Percentiles rank a stretch among this genome's conserved stretches.
Conservation (phyloP, 2,329 filamentous ascomycete species). For the Orbilia blumenaviensis region DNA sequence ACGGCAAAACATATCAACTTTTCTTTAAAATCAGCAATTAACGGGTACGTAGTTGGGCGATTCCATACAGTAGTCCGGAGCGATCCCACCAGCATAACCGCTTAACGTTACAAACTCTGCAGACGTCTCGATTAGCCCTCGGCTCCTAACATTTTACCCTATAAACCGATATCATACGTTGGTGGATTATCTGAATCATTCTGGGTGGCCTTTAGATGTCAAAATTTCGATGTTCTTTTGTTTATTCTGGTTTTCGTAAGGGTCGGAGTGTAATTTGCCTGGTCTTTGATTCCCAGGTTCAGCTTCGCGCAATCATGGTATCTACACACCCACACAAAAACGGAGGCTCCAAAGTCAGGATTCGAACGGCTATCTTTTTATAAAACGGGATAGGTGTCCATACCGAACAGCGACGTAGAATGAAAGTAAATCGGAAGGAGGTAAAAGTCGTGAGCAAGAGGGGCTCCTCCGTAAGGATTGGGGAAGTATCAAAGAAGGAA, state of each 20-base stretch:
- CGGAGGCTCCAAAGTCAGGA: too few relatives aligned
- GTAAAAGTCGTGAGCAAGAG: not conserved
- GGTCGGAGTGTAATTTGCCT: conserved; percentile 11
- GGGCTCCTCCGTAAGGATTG: conserved; percentile 14
- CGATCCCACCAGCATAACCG: conserved; percentile 27
- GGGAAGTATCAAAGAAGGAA: conserved; percentile 15
- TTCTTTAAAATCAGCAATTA: too few relatives aligned
- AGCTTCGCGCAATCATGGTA: conserved; percentile 45
- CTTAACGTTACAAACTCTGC: conserved; percentile 40
- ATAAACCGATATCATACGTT: conserved; percentile 24
- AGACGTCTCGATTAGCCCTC: conserved; percentile 2
- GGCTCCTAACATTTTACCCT: not conserved
- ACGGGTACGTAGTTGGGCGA: too few relatives aligned
- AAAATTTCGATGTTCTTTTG: not conserved
- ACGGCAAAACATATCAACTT: too few relatives aligned
- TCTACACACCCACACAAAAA: conserved; percentile 16
- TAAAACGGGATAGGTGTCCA: not conserved
- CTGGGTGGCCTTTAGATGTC: not conserved
- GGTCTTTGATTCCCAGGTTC: conserved; percentile 16
- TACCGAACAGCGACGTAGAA: conserved; percentile 10
- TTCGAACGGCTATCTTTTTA: not conserved
- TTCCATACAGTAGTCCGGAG: conserved; percentile 39
- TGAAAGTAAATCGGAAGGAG: not conserved
- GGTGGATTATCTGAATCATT: conserved; percentile 48
- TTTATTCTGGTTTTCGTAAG: not conserved